These are phyloP conservation scores for Diplotaxis tenuifolia DNA, from an alignment of 345 rosid genomes.

Conservation along the genomic window DNA sequence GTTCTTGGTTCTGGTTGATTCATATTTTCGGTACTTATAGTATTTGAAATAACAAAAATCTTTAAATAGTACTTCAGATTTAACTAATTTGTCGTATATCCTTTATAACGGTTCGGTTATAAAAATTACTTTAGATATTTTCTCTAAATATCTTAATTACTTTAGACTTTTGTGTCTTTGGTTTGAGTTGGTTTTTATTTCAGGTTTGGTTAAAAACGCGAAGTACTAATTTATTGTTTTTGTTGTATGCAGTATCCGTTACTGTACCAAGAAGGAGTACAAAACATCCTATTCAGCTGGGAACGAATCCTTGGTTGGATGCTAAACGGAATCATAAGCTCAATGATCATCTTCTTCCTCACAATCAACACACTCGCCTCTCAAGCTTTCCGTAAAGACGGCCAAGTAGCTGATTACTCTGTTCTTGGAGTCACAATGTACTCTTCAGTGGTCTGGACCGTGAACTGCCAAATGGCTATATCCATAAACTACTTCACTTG, in stretches of 20 bases:
- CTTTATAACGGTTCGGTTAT: too few species aligned
- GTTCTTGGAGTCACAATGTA: conserved; percentile 84
- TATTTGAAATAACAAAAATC: too few species aligned
- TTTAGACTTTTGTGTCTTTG: too few species aligned
- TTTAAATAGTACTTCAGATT: too few species aligned
- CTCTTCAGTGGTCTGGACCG: conserved; percentile 75
- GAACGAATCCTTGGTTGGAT: conserved; percentile 82
- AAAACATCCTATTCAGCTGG: conserved; percentile 85
- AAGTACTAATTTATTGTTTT: not conserved
- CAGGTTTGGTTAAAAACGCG: not conserved
- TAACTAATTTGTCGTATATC: too few species aligned
- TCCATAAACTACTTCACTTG: conserved; percentile 95
- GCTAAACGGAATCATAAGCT: conserved; percentile 72
- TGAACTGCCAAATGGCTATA: conserved; percentile 86
- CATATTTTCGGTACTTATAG: too few species aligned
- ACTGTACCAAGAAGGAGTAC: conserved; percentile 74
- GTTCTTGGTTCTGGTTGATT: too few species aligned
- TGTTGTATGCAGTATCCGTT: conserved; percentile 55
- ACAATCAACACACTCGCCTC: conserved; percentile 48
- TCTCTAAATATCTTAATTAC: too few species aligned
- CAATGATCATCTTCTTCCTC: conserved; percentile 78
- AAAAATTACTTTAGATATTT: too few species aligned
- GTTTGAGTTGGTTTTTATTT: not conserved
- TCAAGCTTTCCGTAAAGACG: conserved; percentile 69
- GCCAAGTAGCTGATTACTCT: conserved; percentile 66